Base-by-base conservation (phyloP, 2,329 filamentous ascomycete species). In the Macroventuria anomochaeta region DNA sequence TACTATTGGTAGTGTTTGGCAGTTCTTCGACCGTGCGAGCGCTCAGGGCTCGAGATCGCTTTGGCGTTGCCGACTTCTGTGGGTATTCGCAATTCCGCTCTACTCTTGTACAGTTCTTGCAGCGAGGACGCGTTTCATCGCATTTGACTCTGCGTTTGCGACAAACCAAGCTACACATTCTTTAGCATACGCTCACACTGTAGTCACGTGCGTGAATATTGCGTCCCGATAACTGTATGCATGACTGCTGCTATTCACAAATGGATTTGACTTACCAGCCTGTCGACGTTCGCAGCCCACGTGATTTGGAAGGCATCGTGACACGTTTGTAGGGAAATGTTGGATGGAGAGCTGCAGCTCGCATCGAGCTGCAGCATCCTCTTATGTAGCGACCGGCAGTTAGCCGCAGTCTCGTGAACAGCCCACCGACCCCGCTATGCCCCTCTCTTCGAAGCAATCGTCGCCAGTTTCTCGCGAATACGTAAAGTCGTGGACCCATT, bases 61-160 rank as follows among this genome's bases (percentile, higher is more conserved):
- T 57, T 39, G 53, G 46, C 26, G 36, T 55, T 26, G 23, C 31
- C 17, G 46, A 20, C 32, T 50, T 60, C 17, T 53, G 55, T 63
- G 57, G 43, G 59, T 79, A 79, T 12, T 73, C 61, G 56, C 78
- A 80, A 28, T 72, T 69, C 36, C 76, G 71, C 25, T 71, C 68
- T 18, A 73, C 75, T 58, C 78, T 78, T 6, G 67, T 61, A 62
- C 78, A 81, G 51, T 76, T 76, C 15, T 70, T 72, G 58, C 78
- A 80, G 18, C 67, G 61, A 7, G 77, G 78, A 51, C 72, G 76
- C 26, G 67, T 69, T 64, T 81, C 79, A 53, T 81, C 79, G 62
- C 80, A 82, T 65, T 82, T 82, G 62, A 81, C 79, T 55, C 80
- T 77, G 38, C 80, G 70, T 53, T 75, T 74, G 26, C 77, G 76